Percentiles rank a stretch among this genome's conserved stretches.
Evolutionary conservation across 2,329 filamentous ascomycete genomes (phyloP).

Genomic region (Fusarium temperatum): DNA sequence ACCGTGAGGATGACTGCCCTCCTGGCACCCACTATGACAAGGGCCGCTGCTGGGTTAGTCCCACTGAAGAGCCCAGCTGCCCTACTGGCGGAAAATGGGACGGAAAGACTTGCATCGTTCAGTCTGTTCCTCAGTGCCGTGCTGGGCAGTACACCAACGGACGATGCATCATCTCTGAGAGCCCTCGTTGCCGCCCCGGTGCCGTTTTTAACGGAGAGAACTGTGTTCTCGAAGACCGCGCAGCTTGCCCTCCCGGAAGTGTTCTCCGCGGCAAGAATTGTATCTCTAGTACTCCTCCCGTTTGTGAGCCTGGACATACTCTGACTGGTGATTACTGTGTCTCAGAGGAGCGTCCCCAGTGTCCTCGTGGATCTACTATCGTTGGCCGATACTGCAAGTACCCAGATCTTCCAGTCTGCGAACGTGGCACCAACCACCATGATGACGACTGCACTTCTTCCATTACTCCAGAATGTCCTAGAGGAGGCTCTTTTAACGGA

Average conservation of each 20-base stretch:
- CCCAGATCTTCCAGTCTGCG: not conserved
- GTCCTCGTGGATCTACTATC: not conserved
- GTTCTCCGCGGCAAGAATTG: constrained; percentile 5
- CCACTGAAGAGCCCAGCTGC: not conserved
- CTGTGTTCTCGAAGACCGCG: not conserved
- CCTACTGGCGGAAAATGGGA: not conserved
- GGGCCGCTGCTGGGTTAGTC: not conserved
- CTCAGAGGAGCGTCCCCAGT: not conserved
- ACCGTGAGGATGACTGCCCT: not conserved
- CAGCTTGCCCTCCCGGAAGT: not conserved
- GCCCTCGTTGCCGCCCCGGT: not conserved
- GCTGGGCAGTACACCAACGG: not conserved
- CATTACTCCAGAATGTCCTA: not conserved
- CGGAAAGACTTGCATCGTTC: not conserved
- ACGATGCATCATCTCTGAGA: not conserved
- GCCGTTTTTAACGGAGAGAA: not conserved
- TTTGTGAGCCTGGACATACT: not conserved
- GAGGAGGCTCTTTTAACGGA: constrained; percentile 1
- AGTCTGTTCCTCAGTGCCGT: not conserved
- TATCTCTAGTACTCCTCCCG: not conserved
- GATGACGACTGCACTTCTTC: constrained; percentile 1
- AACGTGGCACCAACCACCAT: not conserved
- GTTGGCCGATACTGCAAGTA: constrained; percentile 13
- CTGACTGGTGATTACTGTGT: not conserved
- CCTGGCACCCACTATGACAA: not conserved